Base-by-base conservation (phyloP, 139 green algal genomes). In the Coccomyxa sp. region DNA sequence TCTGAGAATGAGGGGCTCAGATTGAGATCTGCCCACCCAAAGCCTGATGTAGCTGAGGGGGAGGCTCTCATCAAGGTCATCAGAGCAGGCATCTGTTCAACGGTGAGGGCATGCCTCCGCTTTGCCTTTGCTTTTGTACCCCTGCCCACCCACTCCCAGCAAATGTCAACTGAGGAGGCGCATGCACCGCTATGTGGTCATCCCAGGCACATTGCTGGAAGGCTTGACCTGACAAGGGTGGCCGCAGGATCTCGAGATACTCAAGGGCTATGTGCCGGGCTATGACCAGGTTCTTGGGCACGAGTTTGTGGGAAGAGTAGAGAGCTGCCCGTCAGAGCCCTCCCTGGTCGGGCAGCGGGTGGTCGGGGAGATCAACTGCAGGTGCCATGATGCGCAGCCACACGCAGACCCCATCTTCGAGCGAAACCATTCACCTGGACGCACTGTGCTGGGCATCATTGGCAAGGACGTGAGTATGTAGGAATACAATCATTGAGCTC, bases 401-500 rank as follows among this genome's bases (percentile, higher is more conserved):
- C 87, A 89, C 40, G 70, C 78, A 7, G 86, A 92, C 73, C 80
- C 81, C 9, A 58, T 92, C 16, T 92, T 86, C 55, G 64, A 84
- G 27, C 80, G 90, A 29, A 94, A 94, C 72, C 89, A 94, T 73
- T 82, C 88, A 3, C 85, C 81, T 6, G 78, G 72, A 22, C 78
- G 88, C 68, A 86, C 79, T 14, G 91, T 95, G 2, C 79, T 95
- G 36, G 92, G 92, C 75, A 96, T 96, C 82, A 92, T 96, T 14
- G 78, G 76, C 64, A 86, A 86, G 12, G 85, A 64, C 27, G 50
- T 64, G 50, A 64, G 50, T n/a, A n/a, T n/a, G n/a, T n/a, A n/a
- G n/a, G n/a, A n/a, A n/a, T n/a, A n/a, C n/a, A n/a, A n/a, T n/a
- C n/a, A n/a, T n/a, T n/a, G n/a, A n/a, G n/a, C n/a, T n/a, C n/a